A percentile compares a stretch with the other conserved stretches of the same genome.
phyloP scores from a whole-genome alignment of 2,329 filamentous ascomycete genomes.

The Aspergillus jensenii region DNA sequence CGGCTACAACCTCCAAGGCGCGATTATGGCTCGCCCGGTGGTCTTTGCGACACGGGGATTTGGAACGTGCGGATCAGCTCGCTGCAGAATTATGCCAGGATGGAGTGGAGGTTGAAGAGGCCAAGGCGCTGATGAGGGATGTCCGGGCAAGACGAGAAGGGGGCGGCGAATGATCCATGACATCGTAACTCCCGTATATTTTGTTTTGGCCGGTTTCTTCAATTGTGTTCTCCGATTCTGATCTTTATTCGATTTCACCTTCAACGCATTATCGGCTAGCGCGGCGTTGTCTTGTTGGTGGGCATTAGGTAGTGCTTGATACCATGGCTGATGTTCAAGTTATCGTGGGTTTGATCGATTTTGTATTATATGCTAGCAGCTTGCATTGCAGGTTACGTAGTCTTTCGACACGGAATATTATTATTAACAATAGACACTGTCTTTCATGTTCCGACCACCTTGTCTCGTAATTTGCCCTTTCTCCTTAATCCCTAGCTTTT shows the following conservation, averaged over 20 bases:
- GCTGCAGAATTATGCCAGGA: constrained; percentile 93
- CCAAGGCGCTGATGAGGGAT: constrained; percentile 87
- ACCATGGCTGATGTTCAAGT: background rate
- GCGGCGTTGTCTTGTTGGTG: constrained; percentile 4
- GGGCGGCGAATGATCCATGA: constrained; percentile 15
- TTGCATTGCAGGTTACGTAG: background rate
- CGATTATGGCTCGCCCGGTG: constrained; percentile 88
- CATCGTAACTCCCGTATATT: background rate
- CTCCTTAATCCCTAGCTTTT: too few relatives aligned
- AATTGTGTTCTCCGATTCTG: background rate
- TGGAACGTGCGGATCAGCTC: constrained; percentile 72
- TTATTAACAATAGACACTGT: too few relatives aligned
- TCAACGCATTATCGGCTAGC: constrained; percentile 1
- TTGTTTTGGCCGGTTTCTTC: background rate
- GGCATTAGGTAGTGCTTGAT: background rate
- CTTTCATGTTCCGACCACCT: too few relatives aligned
- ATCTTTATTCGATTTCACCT: background rate
- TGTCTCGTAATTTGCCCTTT: too few relatives aligned
- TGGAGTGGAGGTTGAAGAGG: constrained; percentile 94
- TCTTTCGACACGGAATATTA: too few relatives aligned
- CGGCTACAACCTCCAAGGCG: constrained; percentile 85
- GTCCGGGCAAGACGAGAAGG: constrained; percentile 72
- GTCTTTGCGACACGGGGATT: constrained; percentile 74
- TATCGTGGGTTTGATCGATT: background rate
- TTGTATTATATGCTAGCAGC: background rate